These are phyloP conservation scores for Drosera capensis DNA, from an alignment of 148 eudicot genomes.

Conservation along the genomic window DNA sequence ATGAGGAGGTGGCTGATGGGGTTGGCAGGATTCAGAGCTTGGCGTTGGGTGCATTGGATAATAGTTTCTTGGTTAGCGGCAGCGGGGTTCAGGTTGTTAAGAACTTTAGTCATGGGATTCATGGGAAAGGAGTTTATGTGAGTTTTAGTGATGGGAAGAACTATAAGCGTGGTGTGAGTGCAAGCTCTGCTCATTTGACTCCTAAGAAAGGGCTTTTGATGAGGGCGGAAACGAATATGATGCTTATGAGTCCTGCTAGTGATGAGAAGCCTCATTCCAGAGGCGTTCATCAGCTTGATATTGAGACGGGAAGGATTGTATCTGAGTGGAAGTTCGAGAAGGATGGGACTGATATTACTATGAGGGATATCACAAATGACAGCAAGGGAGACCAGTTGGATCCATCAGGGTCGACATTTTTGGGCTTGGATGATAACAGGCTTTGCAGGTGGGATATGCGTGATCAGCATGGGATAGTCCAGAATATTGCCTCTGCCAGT, in stretches of 20 bases:
- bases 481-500: constrained; percentile 23
- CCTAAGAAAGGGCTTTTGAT: constrained; percentile 73
- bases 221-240: constrained; percentile 92
- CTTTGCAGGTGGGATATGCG: constrained; percentile 97
- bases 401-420: constrained; percentile 77
- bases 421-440: constrained; percentile 87
- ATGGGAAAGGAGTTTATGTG: constrained; percentile 89
- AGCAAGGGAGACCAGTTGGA: constrained; percentile 75
- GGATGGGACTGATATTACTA: constrained; percentile 66
- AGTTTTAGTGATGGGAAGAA: constrained; percentile 29
- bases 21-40: constrained; percentile 70
- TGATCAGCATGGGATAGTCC: constrained; percentile 69
- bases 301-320: constrained; percentile 82
- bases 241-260: constrained; percentile 64
- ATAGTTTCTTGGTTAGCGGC: constrained; percentile 71
- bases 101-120: constrained; percentile 89
- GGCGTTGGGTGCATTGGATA: constrained; percentile 86
- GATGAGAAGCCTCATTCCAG: constrained; percentile 62
- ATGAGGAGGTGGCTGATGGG: constrained; percentile 62
- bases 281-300: constrained; percentile 80
- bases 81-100: constrained; percentile 82
- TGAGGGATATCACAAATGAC: constrained; percentile 87
- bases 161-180: constrained; percentile 3
- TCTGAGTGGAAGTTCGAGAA: constrained; percentile 91
- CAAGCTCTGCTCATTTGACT: constrained; percentile 19